Conservation (phyloP, 2,329 filamentous ascomycete species). For the Oidium heveae region DNA sequence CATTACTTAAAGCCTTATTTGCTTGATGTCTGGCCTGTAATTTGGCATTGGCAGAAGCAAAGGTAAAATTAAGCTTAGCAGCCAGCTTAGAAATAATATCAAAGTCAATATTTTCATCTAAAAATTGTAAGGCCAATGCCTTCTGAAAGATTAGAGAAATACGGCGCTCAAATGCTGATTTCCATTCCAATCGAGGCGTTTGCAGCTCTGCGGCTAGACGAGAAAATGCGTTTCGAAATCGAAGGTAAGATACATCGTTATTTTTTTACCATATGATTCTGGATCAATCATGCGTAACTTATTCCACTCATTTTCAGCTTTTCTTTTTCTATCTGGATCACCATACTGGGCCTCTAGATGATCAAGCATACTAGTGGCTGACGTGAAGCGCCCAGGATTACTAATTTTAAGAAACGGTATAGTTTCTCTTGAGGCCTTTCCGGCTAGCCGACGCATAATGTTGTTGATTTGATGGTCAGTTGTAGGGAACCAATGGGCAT, state of each 20-base stretch:
- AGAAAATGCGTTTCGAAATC: background rate
- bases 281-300: background rate
- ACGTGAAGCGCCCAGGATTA: background rate
- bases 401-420: background rate
- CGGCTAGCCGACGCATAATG: background rate
- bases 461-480: background rate
- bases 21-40: background rate
- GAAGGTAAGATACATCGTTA: background rate
- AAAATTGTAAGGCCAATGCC: background rate
- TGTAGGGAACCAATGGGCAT: background rate
- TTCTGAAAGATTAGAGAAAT: background rate
- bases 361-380: background rate
- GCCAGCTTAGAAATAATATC: background rate
- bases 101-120: background rate
- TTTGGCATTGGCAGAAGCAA: background rate
- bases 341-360: background rate
- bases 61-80: background rate
- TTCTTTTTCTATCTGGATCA: background rate
- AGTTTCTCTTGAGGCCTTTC: background rate
- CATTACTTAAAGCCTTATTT: background rate
- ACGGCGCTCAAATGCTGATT: background rate
- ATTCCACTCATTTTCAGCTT: background rate
- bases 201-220: background rate
- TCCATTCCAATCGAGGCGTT: background rate
- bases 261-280: background rate